These are phyloP conservation scores for Gossypium arboreum DNA, from an alignment of 345 rosid genomes.

Conservation along the genomic window DNA sequence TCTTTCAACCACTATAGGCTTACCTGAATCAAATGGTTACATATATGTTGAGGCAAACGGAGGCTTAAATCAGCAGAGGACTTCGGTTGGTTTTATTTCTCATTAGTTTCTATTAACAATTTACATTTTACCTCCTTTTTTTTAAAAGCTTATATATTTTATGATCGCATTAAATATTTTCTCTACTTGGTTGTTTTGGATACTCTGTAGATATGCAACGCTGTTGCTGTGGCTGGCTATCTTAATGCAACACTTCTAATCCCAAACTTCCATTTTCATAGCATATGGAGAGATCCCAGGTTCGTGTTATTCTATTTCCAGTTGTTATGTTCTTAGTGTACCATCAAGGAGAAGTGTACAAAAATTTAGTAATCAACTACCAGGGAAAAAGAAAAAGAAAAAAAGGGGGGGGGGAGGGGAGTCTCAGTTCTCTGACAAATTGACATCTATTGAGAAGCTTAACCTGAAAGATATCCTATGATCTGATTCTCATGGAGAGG, in stretches of 20 bases:
- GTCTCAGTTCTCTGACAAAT: too few relatives aligned
- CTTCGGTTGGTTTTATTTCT: constrained; percentile 75
- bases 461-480: too few relatives aligned
- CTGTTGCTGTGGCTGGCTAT: constrained; percentile 98
- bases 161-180: constrained; percentile 20
- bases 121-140: constrained; percentile 2
- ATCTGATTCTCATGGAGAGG: too few relatives aligned
- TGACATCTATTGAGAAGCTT: too few relatives aligned
- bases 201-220: constrained; percentile 92
- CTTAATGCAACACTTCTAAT: constrained; percentile 94
- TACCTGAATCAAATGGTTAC: constrained; percentile 94
- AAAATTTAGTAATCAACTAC: too few relatives aligned
- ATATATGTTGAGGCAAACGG: constrained; percentile 97
- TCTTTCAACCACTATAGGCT: constrained; percentile 40
- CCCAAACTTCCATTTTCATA: constrained; percentile 94
- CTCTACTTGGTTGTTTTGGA: constrained; percentile 26
- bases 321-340: not conserved
- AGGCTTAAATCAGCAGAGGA: constrained; percentile 97
- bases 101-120: constrained; percentile 15
- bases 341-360: not conserved
- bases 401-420: too few relatives aligned
- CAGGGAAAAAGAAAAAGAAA: too few relatives aligned
- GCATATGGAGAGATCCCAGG: constrained; percentile 99
- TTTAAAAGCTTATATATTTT: constrained; percentile 16
- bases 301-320: constrained; percentile 28